Base-by-base conservation (phyloP, 257 asterid genomes). In the Capsicum rhomboideum region DNA sequence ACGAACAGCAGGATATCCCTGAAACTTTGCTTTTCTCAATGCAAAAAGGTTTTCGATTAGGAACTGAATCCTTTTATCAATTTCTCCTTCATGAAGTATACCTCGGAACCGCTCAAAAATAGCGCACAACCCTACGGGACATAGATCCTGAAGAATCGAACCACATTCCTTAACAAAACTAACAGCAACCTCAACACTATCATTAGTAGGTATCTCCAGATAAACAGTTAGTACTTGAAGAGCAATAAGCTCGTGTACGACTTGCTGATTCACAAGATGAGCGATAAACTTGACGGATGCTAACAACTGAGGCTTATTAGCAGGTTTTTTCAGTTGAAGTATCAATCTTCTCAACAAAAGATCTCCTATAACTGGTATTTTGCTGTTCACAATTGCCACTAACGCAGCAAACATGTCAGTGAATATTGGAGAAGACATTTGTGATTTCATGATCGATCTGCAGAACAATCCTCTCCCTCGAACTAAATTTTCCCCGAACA, bases 381-480 rank as follows among this genome's bases (percentile, higher is more conserved):
- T 61, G 0, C 84, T 56, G 80, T 88, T 88, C 28, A 88, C 82
- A 4, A 50, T 78, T 0, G 88, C 75, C 64, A 85, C 85, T 63
- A 88, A 31, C 21, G 85, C 83, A 0, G 87, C 90, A 20, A 85
- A 46, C n/a, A 88, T 85, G 18, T 72, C 82, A 0, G 58, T 40
- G 2, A 13, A 26, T 53, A 11, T 13, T 2, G 84, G 75, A 16
- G 79, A 46, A 17, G 74, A 50, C 44, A 40, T 69, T 0, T 78
- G 74, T 10, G 89, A 86, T 23, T 78, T 78, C 42, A 88, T 83
- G 53, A 86, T 17, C 4, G 83, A 81, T 8, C 84, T 61, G 55
- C 89, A 88, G 49, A 88, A 88, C 13, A 88, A 74, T 13, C 89
- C 90, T 67, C 90, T 82, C 1, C 90, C 90, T 80, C 84, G 75